Evolutionary conservation across 352 stramenopile genomes (phyloP).

Genomic region (Globisporangium ultimum): DNA sequence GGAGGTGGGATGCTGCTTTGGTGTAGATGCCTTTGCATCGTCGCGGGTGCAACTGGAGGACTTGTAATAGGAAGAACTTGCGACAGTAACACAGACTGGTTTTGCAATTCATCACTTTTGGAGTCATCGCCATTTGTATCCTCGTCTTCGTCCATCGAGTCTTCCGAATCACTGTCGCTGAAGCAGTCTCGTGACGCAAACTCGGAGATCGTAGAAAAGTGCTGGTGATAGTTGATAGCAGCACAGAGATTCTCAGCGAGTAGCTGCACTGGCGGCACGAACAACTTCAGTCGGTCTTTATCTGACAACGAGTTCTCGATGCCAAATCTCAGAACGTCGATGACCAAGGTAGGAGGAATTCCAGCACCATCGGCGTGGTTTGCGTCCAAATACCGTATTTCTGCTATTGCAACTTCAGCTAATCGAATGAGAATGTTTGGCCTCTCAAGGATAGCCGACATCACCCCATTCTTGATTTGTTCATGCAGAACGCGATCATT

Average conservation of each 20-base stretch:
- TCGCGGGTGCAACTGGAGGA: not conserved
- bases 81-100: slow-evolving; percentile 6
- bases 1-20: slow-evolving; percentile 12
- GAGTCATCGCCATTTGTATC: slow-evolving; percentile 4
- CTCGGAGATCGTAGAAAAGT: slow-evolving; percentile 68
- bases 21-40: slow-evolving; percentile 10
- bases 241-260: slow-evolving; percentile 58
- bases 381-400: slow-evolving; percentile 66
- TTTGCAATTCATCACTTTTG: slow-evolving; percentile 8
- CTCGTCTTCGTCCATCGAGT: slow-evolving; percentile 29
- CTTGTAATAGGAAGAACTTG: slow-evolving; percentile 11
- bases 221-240: slow-evolving; percentile 75
- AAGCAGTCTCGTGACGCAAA: slow-evolving; percentile 74
- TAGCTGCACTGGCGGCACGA: slow-evolving; percentile 47
- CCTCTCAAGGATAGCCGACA: slow-evolving; percentile 48
- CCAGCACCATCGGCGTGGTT: slow-evolving; percentile 39
- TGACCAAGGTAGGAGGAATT: slow-evolving; percentile 46
- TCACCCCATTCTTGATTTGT: slow-evolving; percentile 49
- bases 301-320: slow-evolving; percentile 48
- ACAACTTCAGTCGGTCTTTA: slow-evolving; percentile 35
- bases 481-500: slow-evolving; percentile 54
- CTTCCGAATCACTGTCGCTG: slow-evolving; percentile 70
- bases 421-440: slow-evolving; percentile 42
- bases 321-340: slow-evolving; percentile 56
- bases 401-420: slow-evolving; percentile 50